phyloP scores from a whole-genome alignment of 805 yeast genomes.

The Wickerhamiella allomyrinae region DNA sequence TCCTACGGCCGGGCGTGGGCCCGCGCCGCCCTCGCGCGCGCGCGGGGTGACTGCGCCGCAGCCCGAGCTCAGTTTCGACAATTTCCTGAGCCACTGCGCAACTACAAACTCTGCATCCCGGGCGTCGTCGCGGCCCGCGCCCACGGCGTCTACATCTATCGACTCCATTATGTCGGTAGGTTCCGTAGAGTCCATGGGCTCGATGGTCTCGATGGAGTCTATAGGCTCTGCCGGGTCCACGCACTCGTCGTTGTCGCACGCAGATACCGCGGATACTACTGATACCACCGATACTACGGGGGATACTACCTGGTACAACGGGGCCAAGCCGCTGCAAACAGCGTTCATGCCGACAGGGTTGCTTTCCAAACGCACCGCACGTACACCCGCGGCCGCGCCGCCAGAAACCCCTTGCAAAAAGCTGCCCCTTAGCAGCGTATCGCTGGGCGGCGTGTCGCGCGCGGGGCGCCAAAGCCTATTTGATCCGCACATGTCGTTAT shows the following conservation, averaged over 20 bases:
- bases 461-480: background rate
- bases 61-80: slow-evolving; percentile 1
- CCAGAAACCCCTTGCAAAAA: slow-evolving; percentile 54
- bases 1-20: background rate
- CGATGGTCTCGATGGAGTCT: too few relatives aligned
- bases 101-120: slow-evolving; percentile 5
- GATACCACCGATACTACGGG: too few relatives aligned
- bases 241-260: too few relatives aligned
- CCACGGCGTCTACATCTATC: too few relatives aligned
- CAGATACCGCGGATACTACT: too few relatives aligned
- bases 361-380: slow-evolving; percentile 39
- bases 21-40: background rate
- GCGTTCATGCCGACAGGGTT: slow-evolving; percentile 70
- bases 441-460: background rate
- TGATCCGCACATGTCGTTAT: slow-evolving; percentile 1
- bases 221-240: too few relatives aligned
- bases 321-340: slow-evolving; percentile 58
- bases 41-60: background rate
- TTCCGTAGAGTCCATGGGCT: too few relatives aligned
- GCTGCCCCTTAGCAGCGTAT: background rate
- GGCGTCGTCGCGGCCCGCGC: too few relatives aligned
- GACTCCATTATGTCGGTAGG: too few relatives aligned
- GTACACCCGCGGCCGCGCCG: slow-evolving; percentile 29
- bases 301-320: background rate
- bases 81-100: slow-evolving; percentile 7